Evolutionary conservation across 495 filamentous ascomycete genomes (phyloP).

Genomic region (Rhypophila decipiens): DNA sequence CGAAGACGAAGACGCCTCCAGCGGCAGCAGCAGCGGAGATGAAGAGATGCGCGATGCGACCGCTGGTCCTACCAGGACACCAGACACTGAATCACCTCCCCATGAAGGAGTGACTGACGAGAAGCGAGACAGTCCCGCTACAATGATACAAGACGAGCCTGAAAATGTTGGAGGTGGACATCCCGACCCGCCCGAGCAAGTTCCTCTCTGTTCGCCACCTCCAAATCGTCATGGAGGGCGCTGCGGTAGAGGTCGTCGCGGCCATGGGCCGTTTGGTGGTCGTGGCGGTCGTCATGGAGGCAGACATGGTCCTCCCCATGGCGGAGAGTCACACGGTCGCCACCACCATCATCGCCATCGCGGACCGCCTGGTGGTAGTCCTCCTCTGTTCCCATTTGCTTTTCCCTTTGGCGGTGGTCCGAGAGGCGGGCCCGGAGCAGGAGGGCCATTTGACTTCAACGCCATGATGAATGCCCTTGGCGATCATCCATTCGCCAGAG

Average conservation of each 20-base stretch:
- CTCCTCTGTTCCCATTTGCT: constrained; percentile 9
- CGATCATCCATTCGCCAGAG: constrained; percentile 36
- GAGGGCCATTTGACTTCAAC: constrained; percentile 28
- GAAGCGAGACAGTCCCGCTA: constrained; percentile 7
- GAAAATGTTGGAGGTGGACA: constrained; percentile 13
- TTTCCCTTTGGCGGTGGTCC: constrained; percentile 12
- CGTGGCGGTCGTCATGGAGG: no score
- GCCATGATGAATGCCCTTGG: constrained; percentile 31
- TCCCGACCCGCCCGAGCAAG: constrained; percentile 21
- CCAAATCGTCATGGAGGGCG: not conserved
- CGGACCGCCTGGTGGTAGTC: constrained; percentile 12
- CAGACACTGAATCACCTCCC: constrained; percentile 5
- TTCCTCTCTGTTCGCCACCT: constrained; percentile 5
- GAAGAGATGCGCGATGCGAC: not conserved
- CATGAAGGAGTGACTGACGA: constrained; percentile 4
- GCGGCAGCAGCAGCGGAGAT: not conserved
- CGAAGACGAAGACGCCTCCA: not conserved
- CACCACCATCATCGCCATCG: no score
- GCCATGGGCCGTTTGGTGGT: no score
- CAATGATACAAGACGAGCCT: constrained; percentile 6
- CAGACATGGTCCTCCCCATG: constrained; percentile 6
- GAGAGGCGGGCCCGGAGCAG: constrained; percentile 16
- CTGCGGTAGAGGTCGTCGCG: constrained; percentile 7
- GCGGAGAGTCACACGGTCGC: no score
- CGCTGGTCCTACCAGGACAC: not conserved